These are phyloP conservation scores for Pulveroboletus ravenelii DNA, from an alignment of 768 basidiomycete genomes.

Conservation along the genomic window DNA sequence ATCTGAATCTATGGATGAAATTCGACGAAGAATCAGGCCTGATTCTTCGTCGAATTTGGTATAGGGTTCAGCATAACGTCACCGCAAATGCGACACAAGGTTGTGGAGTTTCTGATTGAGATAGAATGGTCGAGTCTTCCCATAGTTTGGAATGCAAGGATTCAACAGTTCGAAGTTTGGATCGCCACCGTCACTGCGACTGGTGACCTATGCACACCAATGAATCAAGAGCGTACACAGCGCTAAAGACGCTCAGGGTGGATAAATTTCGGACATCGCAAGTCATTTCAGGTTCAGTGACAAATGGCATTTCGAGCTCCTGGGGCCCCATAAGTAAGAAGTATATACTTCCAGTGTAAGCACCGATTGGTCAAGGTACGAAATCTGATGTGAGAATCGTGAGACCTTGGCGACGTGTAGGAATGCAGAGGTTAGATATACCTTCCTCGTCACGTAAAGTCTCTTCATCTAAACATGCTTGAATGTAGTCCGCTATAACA, in stretches of 20 bases:
- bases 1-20: no score
- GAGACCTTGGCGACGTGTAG: background rate
- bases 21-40: no score
- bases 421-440: constrained; percentile 2
- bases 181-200: background rate
- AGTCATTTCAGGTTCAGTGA: background rate
- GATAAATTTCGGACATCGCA: no score
- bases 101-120: background rate
- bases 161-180: background rate
- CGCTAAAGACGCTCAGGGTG: background rate
- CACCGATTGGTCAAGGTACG: constrained; percentile 13
- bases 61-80: no score
- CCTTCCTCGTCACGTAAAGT: constrained; percentile 85
- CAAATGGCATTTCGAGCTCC: background rate
- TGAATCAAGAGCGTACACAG: background rate
- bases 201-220: no score
- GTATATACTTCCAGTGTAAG: background rate
- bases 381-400: constrained; percentile 19
- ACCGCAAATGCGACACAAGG: background rate
- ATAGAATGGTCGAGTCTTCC: background rate
- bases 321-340: background rate
- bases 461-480: constrained; percentile 75
- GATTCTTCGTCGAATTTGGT: no score
- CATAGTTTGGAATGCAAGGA: background rate
- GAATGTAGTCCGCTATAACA: constrained; percentile 72